phyloP scores from a whole-genome alignment of 257 asterid species.

The Galeopsis tetrahit region DNA sequence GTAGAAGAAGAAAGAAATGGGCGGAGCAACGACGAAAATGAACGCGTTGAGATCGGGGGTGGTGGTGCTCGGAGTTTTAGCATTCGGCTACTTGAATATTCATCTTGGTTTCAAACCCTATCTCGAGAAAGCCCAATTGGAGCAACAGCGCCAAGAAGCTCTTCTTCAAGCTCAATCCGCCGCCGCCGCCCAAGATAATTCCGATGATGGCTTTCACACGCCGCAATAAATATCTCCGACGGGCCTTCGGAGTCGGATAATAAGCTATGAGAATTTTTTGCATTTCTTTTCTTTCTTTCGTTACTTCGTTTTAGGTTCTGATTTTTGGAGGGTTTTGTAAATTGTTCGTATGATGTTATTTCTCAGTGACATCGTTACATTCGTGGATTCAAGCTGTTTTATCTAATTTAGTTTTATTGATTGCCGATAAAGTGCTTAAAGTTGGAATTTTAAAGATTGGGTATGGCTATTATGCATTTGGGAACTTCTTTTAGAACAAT shows the following conservation, averaged over 20 bases:
- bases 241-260: constrained; percentile 38
- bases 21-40: constrained; percentile 64
- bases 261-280: constrained; percentile 36
- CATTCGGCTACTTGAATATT: constrained; percentile 80
- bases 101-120: constrained; percentile 83
- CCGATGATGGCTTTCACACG: constrained; percentile 36
- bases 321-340: constrained; percentile 20
- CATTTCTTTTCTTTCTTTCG: not conserved
- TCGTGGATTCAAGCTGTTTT: constrained; percentile 13
- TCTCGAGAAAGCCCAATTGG: constrained; percentile 69
- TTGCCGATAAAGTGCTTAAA: constrained; percentile 11
- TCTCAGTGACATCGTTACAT: not conserved
- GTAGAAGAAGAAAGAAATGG: constrained; percentile 24
- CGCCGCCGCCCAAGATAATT: constrained; percentile 31
- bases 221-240: constrained; percentile 30
- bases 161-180: constrained; percentile 44
- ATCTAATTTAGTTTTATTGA: not conserved
- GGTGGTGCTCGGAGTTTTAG: constrained; percentile 72
- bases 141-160: constrained; percentile 58
- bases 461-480: not conserved
- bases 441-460: constrained; percentile 6
- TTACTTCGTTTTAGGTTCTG: constrained; percentile 12
- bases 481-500: not conserved
- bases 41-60: constrained; percentile 78
- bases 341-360: not conserved